These are phyloP conservation scores for Aspergillaceae sp. DNA, from an alignment of 2,329 filamentous ascomycete genomes.

Conservation along the genomic window DNA sequence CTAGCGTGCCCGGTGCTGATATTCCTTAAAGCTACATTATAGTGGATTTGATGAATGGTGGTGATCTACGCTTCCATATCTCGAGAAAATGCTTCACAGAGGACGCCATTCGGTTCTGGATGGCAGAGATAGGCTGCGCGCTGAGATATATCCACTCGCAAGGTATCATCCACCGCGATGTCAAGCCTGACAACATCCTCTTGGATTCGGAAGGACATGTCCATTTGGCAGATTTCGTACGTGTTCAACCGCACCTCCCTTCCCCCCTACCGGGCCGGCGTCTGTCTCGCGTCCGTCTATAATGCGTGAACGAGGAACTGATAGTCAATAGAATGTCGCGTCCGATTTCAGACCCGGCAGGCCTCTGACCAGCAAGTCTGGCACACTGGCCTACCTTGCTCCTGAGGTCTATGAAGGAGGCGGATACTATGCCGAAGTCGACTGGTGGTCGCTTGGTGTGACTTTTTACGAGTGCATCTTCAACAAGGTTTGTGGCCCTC, in stretches of 20 bases:
- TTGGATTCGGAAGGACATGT: slow-evolving; percentile 87
- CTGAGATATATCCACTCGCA: slow-evolving; percentile 77
- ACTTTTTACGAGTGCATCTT: slow-evolving; percentile 99
- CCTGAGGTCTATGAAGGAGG: slow-evolving; percentile 89
- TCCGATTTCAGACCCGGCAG: slow-evolving; percentile 82
- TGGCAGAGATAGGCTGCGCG: slow-evolving; percentile 86
- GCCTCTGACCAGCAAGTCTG: slow-evolving; percentile 86
- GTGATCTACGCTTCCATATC: slow-evolving; percentile 94
- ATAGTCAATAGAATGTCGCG: slow-evolving; percentile 68
- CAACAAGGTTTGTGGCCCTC: slow-evolving; percentile 62
- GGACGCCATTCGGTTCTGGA: slow-evolving; percentile 94
- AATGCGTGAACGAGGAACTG: too few relatives aligned
- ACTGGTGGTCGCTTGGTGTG: slow-evolving; percentile 98
- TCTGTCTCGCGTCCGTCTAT: too few relatives aligned
- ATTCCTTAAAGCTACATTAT: slow-evolving; percentile 64
- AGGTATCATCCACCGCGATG: slow-evolving; percentile 81
- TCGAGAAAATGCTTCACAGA: slow-evolving; percentile 97
- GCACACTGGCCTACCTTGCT: slow-evolving; percentile 88
- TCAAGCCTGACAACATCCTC: slow-evolving; percentile 87
- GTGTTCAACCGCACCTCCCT: slow-evolving; percentile 25
- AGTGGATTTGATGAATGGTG: slow-evolving; percentile 95
- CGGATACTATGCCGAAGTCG: slow-evolving; percentile 81
- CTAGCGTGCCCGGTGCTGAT: slow-evolving; percentile 14
- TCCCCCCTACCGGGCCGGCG: too few relatives aligned
- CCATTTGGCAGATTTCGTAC: slow-evolving; percentile 92